These are phyloP conservation scores for Tulasnella calospora DNA, from an alignment of 768 basidiomycete species.

Conservation along the genomic window DNA sequence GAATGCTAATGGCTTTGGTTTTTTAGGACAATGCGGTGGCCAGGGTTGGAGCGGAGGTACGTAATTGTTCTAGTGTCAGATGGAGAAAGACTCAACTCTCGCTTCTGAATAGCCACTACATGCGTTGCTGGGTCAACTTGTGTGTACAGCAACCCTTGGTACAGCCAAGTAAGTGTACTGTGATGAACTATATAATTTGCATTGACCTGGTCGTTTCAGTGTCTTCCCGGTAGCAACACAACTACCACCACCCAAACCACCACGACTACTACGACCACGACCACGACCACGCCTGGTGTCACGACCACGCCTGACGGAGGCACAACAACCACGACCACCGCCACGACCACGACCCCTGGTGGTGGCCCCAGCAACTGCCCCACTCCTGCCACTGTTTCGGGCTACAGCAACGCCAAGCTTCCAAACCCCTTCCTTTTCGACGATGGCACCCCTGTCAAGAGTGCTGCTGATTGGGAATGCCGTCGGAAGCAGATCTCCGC, in stretches of 20 bases:
- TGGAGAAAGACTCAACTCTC: background rate
- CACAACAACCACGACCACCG: background rate
- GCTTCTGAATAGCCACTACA: background rate
- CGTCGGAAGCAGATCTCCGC: slow-evolving; percentile 47
- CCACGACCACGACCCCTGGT: slow-evolving; percentile 7
- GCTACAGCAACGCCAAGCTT: slow-evolving; percentile 35
- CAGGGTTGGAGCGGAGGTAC: background rate
- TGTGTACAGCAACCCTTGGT: background rate
- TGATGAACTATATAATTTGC: background rate
- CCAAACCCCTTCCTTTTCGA: slow-evolving; percentile 54
- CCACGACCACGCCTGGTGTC: background rate
- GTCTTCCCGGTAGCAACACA: background rate
- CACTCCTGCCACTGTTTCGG: background rate
- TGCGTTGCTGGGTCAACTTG: background rate
- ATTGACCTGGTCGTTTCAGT: background rate
- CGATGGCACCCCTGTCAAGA: slow-evolving; percentile 44
- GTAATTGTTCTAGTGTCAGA: background rate
- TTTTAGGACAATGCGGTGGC: background rate
- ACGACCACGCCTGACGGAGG: background rate
- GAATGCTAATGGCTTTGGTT: background rate
- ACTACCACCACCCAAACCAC: background rate
- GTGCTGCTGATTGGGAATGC: slow-evolving; percentile 49
- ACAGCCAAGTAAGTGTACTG: background rate
- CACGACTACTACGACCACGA: background rate
- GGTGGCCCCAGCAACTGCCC: background rate